A percentile compares a stretch with the other conserved stretches of the same genome.
Evolutionary conservation across 2,329 filamentous ascomycete species (phyloP).

Genomic region (Daldinia eschscholtzii): DNA sequence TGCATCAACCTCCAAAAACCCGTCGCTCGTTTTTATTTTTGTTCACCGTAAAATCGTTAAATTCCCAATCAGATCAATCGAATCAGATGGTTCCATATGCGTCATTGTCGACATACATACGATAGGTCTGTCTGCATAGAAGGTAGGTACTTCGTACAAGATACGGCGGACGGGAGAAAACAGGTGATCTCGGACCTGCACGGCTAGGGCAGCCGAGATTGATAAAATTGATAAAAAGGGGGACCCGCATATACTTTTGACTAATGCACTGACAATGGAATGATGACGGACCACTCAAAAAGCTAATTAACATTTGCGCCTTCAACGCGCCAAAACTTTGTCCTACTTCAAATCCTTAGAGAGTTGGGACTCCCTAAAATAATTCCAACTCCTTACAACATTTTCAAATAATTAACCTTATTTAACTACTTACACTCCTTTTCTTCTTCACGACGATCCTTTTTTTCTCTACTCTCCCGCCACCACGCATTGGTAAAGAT

Average conservation of each 20-base stretch:
- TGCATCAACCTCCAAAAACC: neutral
- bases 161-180: slow-evolving; percentile 21
- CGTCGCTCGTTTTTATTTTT: neutral
- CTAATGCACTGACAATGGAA: slow-evolving; percentile 38
- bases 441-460: slow-evolving; percentile 36
- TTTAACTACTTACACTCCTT: slow-evolving; percentile 39
- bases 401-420: slow-evolving; percentile 15
- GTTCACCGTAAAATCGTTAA: slow-evolving; percentile 1
- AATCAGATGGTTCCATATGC: slow-evolving; percentile 12
- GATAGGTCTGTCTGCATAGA: neutral
- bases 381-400: slow-evolving; percentile 22
- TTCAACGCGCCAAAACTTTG: slow-evolving; percentile 37
- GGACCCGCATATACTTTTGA: slow-evolving; percentile 13
- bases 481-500: neutral
- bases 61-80: neutral
- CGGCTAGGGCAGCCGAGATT: slow-evolving; percentile 23
- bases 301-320: slow-evolving; percentile 24
- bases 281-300: slow-evolving; percentile 34
- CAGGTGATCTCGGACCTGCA: slow-evolving; percentile 45
- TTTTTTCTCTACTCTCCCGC: slow-evolving; percentile 12
- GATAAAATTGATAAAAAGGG: slow-evolving; percentile 44
- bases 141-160: slow-evolving; percentile 14
- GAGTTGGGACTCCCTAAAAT: slow-evolving; percentile 14
- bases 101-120: slow-evolving; percentile 22
- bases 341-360: slow-evolving; percentile 9